These are phyloP conservation scores for Aegilops speltoides DNA, from an alignment of 176 grass and related monocot species.

Conservation along the genomic window DNA sequence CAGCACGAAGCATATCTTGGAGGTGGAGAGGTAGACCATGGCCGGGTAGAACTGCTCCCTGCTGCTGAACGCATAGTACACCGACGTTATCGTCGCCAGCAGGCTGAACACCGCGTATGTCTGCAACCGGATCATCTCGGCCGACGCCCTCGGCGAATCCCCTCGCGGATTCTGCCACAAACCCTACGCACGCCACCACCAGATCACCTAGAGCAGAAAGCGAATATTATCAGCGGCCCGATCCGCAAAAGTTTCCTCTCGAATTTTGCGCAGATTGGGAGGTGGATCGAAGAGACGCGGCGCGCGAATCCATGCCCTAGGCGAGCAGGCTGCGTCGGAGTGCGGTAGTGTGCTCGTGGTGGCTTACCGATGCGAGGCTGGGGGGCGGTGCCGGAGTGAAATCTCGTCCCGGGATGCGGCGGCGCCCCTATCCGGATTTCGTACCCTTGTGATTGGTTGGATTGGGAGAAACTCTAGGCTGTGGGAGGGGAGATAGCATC, in stretches of 20 bases:
- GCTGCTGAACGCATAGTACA: conserved; percentile 97
- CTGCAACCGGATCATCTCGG: conserved; percentile 76
- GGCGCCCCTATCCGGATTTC: not conserved
- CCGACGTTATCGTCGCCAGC: conserved; percentile 65
- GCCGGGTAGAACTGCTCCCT: conserved; percentile 93
- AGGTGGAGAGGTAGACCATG: conserved; percentile 90
- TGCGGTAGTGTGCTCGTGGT: not conserved
- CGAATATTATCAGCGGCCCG: not conserved
- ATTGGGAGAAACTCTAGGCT: not conserved
- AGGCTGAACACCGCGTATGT: conserved; percentile 96
- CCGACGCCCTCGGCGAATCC: not conserved
- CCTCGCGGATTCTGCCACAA: not conserved
- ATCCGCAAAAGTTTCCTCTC: not conserved
- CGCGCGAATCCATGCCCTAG: conserved; percentile 7
- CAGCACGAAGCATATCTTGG: conserved; percentile 97
- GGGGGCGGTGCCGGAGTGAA: not conserved
- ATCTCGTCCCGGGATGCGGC: not conserved
- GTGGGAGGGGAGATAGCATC: not conserved
- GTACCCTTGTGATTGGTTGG: not conserved
- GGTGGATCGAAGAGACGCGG: not conserved
- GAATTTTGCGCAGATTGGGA: not conserved
- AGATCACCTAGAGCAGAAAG: not conserved
- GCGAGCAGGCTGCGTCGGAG: not conserved
- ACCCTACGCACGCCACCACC: not conserved
- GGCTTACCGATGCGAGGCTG: not conserved